Percentiles rank a stretch among this genome's conserved stretches.
These are phyloP conservation scores for Tubosaeta sp. DNA, from an alignment of 768 basidiomycete genomes.

Conservation along the genomic window DNA sequence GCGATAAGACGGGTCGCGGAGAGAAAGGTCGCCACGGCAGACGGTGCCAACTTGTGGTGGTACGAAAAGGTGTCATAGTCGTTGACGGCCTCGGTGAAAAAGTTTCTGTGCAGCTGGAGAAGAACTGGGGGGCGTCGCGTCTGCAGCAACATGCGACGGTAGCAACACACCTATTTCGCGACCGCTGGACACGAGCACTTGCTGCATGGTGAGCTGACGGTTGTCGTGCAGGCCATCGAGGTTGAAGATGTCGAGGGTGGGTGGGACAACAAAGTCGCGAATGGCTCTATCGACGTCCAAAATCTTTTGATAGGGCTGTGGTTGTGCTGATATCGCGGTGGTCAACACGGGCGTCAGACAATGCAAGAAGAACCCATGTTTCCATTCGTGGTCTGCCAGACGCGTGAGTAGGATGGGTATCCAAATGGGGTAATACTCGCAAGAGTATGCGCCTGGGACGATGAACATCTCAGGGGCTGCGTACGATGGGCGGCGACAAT, in stretches of 20 bases:
- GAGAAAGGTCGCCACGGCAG: constrained; percentile 65
- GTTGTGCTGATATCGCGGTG: constrained; percentile 48
- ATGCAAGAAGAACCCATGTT: constrained; percentile 57
- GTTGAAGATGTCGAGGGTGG: constrained; percentile 43
- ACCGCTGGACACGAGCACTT: constrained; percentile 54
- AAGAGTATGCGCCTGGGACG: constrained; percentile 25
- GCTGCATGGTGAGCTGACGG: constrained; percentile 61
- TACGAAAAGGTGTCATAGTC: constrained; percentile 50
- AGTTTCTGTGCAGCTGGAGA: constrained; percentile 63
- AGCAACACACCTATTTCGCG: constrained; percentile 53
- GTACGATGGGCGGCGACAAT: constrained; percentile 45
- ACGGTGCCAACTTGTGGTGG: constrained; percentile 60
- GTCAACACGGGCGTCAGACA: constrained; percentile 64
- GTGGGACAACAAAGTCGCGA: constrained; percentile 53
- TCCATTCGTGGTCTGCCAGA: constrained; percentile 63
- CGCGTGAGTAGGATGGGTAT: constrained; percentile 11
- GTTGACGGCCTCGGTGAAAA: constrained; percentile 64
- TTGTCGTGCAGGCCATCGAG: constrained; percentile 35
- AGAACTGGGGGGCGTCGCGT: constrained; percentile 40
- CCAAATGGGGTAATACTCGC: constrained; percentile 19
- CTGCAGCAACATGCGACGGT: constrained; percentile 12
- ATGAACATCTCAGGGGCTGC: constrained; percentile 27
- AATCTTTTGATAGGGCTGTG: constrained; percentile 49
- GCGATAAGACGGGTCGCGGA: constrained; percentile 55
- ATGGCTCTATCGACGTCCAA: constrained; percentile 50